Evolutionary conservation across 352 stramenopile genomes (phyloP), one percentile per base, ranked within the genome.

Genomic region (Phytopythium mirpurense): DNA sequence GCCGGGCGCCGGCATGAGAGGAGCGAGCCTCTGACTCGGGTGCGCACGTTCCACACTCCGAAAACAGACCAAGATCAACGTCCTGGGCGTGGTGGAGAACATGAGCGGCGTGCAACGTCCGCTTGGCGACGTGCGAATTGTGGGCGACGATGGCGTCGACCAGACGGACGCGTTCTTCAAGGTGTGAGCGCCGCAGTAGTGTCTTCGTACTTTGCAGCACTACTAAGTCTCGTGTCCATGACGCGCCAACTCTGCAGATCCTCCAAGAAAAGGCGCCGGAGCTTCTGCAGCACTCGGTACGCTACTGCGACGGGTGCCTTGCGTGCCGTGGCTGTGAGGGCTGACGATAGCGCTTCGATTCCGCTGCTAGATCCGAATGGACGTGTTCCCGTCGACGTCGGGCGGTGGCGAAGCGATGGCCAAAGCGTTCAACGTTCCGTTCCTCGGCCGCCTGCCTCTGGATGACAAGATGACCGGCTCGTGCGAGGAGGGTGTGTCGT

Each of bases 11-110:
- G n/a, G n/a, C n/a, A n/a, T n/a, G n/a, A n/a, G n/a, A n/a, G n/a
- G n/a, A n/a, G n/a, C n/a, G n/a, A n/a, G n/a, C n/a, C n/a, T n/a
- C n/a, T n/a, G n/a, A n/a, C n/a, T n/a, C n/a, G n/a, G n/a, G n/a
- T n/a, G n/a, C n/a, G n/a, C n/a, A n/a, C n/a, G n/a, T n/a, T n/a
- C n/a, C n/a, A n/a, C n/a, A n/a, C 32, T 36, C 7, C 11, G 6
- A 10, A 3, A 15, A 19, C 37, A 60, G 73, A 93, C 82, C 34
- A 90, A 93, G 49, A 89, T 93, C 58, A 70, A 87, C 41, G 78
- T 91, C 32, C 63, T 90, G 0, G 78, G 84, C 2, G 86, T 99
- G 6, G 90, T 99, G 15, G 97, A 99, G 76, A 99, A 99, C 70
- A 99, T 99, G 98, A 96, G 90, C 45, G 83, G 80, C 41, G 83